Conservation (phyloP, 441 rosid species). For the Corymbia calophylla region DNA sequence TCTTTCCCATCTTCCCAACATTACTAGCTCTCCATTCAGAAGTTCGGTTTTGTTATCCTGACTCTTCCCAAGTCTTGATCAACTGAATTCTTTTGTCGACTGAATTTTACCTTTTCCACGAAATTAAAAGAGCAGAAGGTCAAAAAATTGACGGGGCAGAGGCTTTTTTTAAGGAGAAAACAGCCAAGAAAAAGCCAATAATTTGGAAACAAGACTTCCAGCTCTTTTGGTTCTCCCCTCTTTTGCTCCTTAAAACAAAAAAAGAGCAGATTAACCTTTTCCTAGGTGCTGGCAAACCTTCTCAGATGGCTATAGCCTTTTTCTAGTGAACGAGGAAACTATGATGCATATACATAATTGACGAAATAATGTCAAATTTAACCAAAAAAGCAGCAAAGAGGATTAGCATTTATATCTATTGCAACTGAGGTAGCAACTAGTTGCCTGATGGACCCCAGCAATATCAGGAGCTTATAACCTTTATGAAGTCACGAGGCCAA, state of each 20-base stretch:
- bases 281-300: background rate
- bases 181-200: background rate
- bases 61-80: background rate
- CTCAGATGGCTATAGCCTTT: background rate
- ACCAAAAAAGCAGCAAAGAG: background rate
- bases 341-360: background rate
- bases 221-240: background rate
- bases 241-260: background rate
- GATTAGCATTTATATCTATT: background rate
- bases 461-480: background rate
- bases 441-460: background rate
- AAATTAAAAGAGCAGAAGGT: background rate
- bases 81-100: background rate
- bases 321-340: background rate
- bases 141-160: background rate
- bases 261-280: background rate
- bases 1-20: constrained; percentile 86
- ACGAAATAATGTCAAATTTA: background rate
- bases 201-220: background rate
- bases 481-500: background rate
- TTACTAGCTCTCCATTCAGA: constrained; percentile 38
- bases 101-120: background rate
- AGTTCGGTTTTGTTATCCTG: background rate
- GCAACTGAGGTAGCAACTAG: background rate
- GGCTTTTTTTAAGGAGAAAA: background rate